Evolutionary conservation across 1,284 basidiomycete genomes (phyloP), one percentile per base, ranked within the genome.

Genomic region (Naganishia cerealis): DNA sequence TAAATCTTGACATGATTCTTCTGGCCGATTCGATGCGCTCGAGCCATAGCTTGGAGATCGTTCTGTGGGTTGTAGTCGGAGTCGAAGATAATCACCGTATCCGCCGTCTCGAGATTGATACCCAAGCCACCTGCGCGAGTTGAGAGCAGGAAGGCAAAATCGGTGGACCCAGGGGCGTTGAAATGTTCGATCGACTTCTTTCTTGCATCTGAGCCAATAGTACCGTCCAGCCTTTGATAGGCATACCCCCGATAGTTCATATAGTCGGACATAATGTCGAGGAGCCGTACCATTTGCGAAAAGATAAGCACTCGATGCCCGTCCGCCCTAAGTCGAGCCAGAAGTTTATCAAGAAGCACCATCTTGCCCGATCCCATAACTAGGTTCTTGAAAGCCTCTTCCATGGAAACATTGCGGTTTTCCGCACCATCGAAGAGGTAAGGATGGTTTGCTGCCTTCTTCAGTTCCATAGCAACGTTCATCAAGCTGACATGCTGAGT

Each of bases 41-140:
- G 89, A 66, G 95, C 96, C 96, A 99, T 99, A 16, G 95, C 95
- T 82, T 99, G 95, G 70, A 99, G 81, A 78, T 99, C 95, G 81
- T 98, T 98, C 81, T 98, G 95, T 24, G 95, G 95, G 81, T 98
- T 84, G 75, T 82, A 77, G 66, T 80, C 80, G 65, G 78, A 76
- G 85, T 99, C 95, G 79, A 97, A 99, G 79, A 99, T 98, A 81
- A 99, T 95, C 75, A 99, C 95, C 0, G 95, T 99, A 81, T 99
- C 89, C 13, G 95, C 95, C 43, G 94, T 95, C 82, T 96, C 95
- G 71, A 99, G 83, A 81, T 99, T 99, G 86, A 99, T 99, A 71
- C 96, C 96, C 55, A 99, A 85, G 62, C 96, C 96, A 75, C 96
- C 96, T 46, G 96, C 96, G 71, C 96, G 88, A 16, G 96, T 99